phyloP scores from a whole-genome alignment of 108 stramenopile species.

The Fragilaria radians region DNA sequence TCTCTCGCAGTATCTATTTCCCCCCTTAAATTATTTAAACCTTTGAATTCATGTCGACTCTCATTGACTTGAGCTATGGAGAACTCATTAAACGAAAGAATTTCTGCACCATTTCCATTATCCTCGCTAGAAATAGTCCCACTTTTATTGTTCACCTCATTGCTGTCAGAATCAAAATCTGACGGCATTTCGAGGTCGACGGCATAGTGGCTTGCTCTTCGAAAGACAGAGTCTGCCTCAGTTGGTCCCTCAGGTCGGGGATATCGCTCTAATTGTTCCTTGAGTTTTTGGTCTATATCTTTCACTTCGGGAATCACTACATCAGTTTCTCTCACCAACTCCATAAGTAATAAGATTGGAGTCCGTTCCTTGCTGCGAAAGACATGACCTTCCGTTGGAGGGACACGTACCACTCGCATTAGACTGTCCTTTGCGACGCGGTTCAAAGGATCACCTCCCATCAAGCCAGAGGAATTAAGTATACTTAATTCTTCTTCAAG shows the following conservation, averaged over 20 bases:
- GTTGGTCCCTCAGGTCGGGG: not conserved
- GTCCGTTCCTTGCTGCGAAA: slow-evolving; percentile 88
- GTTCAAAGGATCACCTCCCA: slow-evolving; percentile 83
- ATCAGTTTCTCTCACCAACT: slow-evolving; percentile 44
- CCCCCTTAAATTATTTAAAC: too few relatives aligned
- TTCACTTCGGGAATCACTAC: too few relatives aligned
- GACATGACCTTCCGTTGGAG: slow-evolving; percentile 78
- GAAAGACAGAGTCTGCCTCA: slow-evolving; percentile 2
- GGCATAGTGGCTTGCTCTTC: not conserved
- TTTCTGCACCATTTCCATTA: too few relatives aligned
- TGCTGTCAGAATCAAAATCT: not conserved
- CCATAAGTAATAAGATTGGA: slow-evolving; percentile 70
- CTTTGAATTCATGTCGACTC: too few relatives aligned
- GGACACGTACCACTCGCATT: slow-evolving; percentile 54
- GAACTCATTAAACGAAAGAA: too few relatives aligned
- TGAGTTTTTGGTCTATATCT: too few relatives aligned
- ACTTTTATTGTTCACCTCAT: too few relatives aligned
- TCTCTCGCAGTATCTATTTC: too few relatives aligned
- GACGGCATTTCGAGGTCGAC: slow-evolving; percentile 2
- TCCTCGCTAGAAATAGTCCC: too few relatives aligned
- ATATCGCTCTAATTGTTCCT: too few relatives aligned
- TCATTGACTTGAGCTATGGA: too few relatives aligned
- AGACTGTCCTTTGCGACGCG: slow-evolving; percentile 22
- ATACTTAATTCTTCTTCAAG: slow-evolving; percentile 45
- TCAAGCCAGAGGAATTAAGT: slow-evolving; percentile 63